phyloP scores from a whole-genome alignment of 148 eudicot species.

The Polygonum aviculare region DNA sequence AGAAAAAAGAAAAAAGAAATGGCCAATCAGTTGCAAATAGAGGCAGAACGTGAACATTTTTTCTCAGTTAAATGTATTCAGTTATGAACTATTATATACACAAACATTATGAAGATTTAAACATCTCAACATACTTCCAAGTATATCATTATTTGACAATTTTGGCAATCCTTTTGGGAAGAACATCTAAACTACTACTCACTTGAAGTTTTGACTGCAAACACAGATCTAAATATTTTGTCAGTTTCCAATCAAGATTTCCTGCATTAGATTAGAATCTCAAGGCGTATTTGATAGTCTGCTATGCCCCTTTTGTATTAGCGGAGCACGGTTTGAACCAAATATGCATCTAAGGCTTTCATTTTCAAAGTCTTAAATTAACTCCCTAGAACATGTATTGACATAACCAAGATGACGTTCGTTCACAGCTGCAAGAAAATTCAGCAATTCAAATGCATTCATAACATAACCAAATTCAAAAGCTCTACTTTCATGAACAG shows the following conservation, averaged over 20 bases:
- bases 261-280: neutral
- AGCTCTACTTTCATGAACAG: neutral
- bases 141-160: neutral
- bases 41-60: too few species aligned
- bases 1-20: neutral
- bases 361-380: neutral
- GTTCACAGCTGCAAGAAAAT: neutral
- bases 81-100: neutral
- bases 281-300: too few species aligned
- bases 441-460: neutral
- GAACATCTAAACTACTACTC: neutral
- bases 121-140: neutral
- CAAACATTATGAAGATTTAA: neutral
- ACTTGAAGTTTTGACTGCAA: neutral
- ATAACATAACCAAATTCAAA: neutral
- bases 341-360: neutral
- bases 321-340: neutral
- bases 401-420: neutral
- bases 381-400: neutral
- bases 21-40: neutral
- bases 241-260: neutral
- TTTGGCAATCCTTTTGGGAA: neutral
- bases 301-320: too few species aligned
- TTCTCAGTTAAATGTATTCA: neutral
- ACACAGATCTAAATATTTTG: neutral